Evolutionary conservation across 1,139 yeast species (phyloP), one percentile per base, ranked within the genome.

Genomic region (Lodderomyces elongisporus): DNA sequence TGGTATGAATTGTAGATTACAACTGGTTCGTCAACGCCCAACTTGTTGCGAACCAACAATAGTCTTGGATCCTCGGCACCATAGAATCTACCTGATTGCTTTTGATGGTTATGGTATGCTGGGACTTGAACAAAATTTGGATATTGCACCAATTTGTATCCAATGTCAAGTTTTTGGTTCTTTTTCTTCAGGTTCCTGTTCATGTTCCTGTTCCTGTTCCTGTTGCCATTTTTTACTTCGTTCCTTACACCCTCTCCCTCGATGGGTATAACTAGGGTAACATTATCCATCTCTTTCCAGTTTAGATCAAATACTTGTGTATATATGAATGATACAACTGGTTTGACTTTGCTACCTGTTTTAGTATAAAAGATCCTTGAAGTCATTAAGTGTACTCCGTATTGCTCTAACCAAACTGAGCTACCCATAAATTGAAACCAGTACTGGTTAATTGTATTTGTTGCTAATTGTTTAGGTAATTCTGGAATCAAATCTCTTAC

Each of bases 1-100:
- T 52, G 58, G 33, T 43, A 42, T 2, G 60, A 44, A 36, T 66
- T 66, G 43, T 49, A 66, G 5, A 66, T 42, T 12, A 66, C 44
- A 27, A 62, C 33, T 10, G 62, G 62, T 35, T 58, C 62, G 16
- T 44, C 47, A 20, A 39, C 43, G 1, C 69, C 68, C 24, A 51
- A 44, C 35, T 54, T 56, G 42, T 57, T 60, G 27, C 43, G 47
- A n/a, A 56, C 43, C 6, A 61, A 42, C 16, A 69, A 44, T n/a
- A 70, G 51, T 31, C 74, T 54, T 3, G 77, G 73, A 46, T 71
- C 76, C 47, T 71, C 77, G 2, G 77, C 70, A 0, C 77, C 77
- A 36, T 55, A 62, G 44, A 40, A 57, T 42, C 41, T 29, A 18
- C 28, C 21, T 16, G 25, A 31, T 8, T 27, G 26, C 35, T 44